Percentiles rank a stretch among this genome's conserved stretches.
Conservation (phyloP, 2,329 filamentous ascomycete genomes). For the Colletotrichum australisinense region DNA sequence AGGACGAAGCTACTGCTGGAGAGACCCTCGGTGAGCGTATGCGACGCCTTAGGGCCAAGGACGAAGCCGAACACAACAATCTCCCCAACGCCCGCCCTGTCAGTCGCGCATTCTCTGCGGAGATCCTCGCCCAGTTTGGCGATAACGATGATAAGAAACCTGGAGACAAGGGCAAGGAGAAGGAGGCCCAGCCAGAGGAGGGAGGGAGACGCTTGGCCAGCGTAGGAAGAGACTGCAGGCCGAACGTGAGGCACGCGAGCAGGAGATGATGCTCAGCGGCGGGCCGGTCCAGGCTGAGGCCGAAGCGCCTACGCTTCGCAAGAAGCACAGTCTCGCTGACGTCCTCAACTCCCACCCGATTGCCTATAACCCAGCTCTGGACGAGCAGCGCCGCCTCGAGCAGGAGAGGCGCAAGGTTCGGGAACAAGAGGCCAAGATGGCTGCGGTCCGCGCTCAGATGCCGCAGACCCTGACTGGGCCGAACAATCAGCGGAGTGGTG, state of each 20-base stretch:
- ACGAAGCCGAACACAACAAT: conserved; percentile 55
- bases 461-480: conserved; percentile 52
- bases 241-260: conserved; percentile 72
- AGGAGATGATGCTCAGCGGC: conserved; percentile 58
- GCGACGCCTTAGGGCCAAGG: conserved; percentile 71
- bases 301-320: conserved; percentile 46
- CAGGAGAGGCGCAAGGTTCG: conserved; percentile 52
- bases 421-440: conserved; percentile 61
- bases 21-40: conserved; percentile 77
- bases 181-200: conserved; percentile 48
- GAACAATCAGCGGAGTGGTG: conserved; percentile 51
- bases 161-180: conserved; percentile 45
- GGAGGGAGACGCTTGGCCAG: conserved; percentile 83
- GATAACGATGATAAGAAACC: conserved; percentile 54
- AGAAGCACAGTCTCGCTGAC: conserved; percentile 68
- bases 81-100: conserved; percentile 69
- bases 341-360: conserved; percentile 60
- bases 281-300: conserved; percentile 40
- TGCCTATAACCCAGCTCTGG: conserved; percentile 52
- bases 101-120: conserved; percentile 74
- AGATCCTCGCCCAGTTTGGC: conserved; percentile 75
- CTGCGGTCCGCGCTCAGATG: conserved; percentile 61
- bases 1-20: conserved; percentile 59
- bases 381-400: conserved; percentile 52
- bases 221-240: conserved; percentile 79